phyloP scores from a whole-genome alignment of 139 green algal species.

The Closterium sp. region DNA sequence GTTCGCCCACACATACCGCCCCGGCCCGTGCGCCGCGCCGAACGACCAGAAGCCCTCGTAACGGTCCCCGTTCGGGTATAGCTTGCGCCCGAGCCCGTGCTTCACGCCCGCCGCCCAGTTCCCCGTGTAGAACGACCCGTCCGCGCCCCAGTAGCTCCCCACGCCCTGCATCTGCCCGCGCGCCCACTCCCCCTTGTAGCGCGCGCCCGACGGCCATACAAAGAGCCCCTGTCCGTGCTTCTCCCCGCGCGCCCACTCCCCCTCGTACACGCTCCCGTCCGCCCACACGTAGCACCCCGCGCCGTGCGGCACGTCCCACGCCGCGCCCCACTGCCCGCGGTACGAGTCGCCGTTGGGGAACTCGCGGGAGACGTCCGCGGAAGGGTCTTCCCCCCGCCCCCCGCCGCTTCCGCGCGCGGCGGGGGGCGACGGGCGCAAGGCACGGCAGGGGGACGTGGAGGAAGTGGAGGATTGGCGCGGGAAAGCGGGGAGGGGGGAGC shows the following conservation, averaged over 20 bases:
- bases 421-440: not conserved
- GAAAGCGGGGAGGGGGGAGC: not conserved
- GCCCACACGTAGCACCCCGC: slow-evolving; percentile 47
- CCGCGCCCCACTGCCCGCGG: slow-evolving; percentile 25
- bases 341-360: slow-evolving; percentile 42
- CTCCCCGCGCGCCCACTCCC: slow-evolving; percentile 45
- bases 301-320: slow-evolving; percentile 44
- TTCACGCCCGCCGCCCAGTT: slow-evolving; percentile 74
- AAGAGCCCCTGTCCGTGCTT: slow-evolving; percentile 56
- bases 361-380: slow-evolving; percentile 14
- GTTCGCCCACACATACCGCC: slow-evolving; percentile 63
- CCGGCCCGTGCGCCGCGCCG: slow-evolving; percentile 40
- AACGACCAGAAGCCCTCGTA: slow-evolving; percentile 58
- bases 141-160: slow-evolving; percentile 78
- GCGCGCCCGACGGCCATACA: slow-evolving; percentile 44
- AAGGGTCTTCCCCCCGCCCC: not conserved
- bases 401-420: not conserved
- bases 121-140: slow-evolving; percentile 81
- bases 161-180: slow-evolving; percentile 61
- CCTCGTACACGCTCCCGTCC: slow-evolving; percentile 55
- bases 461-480: not conserved
- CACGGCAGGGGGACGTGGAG: not conserved
- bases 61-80: slow-evolving; percentile 51
- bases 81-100: slow-evolving; percentile 67
- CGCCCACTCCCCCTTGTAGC: slow-evolving; percentile 57